Base-by-base conservation (phyloP, 1,284 basidiomycete genomes). In the Boletus austroedulis region DNA sequence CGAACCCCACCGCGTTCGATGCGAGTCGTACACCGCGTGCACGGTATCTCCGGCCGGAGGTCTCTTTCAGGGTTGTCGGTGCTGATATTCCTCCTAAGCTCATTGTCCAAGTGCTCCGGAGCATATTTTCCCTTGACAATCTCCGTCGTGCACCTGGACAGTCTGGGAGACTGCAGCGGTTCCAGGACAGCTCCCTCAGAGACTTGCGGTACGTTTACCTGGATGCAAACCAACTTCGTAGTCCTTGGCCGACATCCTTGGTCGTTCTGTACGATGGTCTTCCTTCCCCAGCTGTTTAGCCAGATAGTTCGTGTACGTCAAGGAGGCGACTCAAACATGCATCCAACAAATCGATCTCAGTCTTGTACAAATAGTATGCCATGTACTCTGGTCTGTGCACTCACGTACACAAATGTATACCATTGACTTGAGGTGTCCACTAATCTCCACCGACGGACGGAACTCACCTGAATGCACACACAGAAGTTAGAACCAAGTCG, bases 41-140 rank as follows among this genome's bases (percentile, higher is more conserved):
- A 51, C 76, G 75, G 21, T 82, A 84, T 60, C 68, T 89, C 23
- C 73, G 77, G 36, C 77, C 78, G 11, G 86, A 89, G 63, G 80
- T 82, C 21, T 73, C 78, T 2, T 81, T 82, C 67, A 78, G 76
- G 76, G 82, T 59, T 53, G 75, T 90, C 12, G 88, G 88, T 24
- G 75, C 81, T 53, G 76, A 80, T 5, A 68, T 87, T 57, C 80
- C 80, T 1, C 72, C 81, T 17, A 85, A 83, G 74, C 78, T 85
- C 36, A 74, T 83, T 58, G 73, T 72, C 5, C 73, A 79, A 57
- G 78, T 79, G 15, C 71, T 86, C 10, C 76, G 78, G 7, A 78
- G 76, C 7, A 75, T 87, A 26, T 80, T 83, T 64, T 74, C 75
- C 43, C 75, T 81, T 51, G 70, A 76, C 38, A 79, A 81, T 46